A percentile compares a stretch with the other conserved stretches of the same genome.
Evolutionary conservation across 1,284 basidiomycete genomes (phyloP).

Genomic region (Ustilago shanxiensis): DNA sequence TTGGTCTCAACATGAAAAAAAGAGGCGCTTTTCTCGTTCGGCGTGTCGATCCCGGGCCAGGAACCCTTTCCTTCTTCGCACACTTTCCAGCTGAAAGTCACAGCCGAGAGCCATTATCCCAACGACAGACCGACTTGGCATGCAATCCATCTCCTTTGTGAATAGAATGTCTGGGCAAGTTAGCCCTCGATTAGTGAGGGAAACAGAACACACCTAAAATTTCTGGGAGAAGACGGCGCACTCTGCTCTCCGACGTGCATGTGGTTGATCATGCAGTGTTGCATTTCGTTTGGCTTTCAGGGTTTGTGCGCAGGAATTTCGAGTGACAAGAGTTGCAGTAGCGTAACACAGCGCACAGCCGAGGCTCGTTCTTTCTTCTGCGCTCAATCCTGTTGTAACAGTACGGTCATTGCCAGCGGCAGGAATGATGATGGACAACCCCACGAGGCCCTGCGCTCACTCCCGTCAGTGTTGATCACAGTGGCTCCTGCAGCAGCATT

Average conservation of each 20-base stretch:
- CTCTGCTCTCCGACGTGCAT: conserved; percentile 6
- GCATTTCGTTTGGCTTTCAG: conserved; percentile 3
- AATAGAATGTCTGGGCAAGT: background rate
- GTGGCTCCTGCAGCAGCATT: too few relatives aligned
- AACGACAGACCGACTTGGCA: conserved; percentile 5
- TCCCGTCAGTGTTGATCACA: background rate
- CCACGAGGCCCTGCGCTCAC: background rate
- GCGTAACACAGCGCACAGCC: background rate
- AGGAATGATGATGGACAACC: background rate
- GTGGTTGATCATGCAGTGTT: background rate
- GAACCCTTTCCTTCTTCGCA: background rate
- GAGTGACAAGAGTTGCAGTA: too few relatives aligned
- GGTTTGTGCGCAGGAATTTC: background rate
- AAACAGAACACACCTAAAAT: too few relatives aligned
- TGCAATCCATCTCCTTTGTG: background rate
- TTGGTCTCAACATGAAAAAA: conserved; percentile 8
- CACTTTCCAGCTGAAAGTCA: background rate
- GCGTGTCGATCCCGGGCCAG: conserved; percentile 11
- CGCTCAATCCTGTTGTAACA: background rate
- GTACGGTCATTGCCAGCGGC: background rate
- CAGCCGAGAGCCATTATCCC: background rate
- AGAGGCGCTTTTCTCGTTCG: background rate
- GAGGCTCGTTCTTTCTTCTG: background rate
- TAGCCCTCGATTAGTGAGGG: too few relatives aligned
- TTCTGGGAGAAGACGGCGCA: too few relatives aligned